These are phyloP conservation scores for Coemansia guatemalensis DNA, from an alignment of 192 early-diverging fungal genomes.

Conservation along the genomic window DNA sequence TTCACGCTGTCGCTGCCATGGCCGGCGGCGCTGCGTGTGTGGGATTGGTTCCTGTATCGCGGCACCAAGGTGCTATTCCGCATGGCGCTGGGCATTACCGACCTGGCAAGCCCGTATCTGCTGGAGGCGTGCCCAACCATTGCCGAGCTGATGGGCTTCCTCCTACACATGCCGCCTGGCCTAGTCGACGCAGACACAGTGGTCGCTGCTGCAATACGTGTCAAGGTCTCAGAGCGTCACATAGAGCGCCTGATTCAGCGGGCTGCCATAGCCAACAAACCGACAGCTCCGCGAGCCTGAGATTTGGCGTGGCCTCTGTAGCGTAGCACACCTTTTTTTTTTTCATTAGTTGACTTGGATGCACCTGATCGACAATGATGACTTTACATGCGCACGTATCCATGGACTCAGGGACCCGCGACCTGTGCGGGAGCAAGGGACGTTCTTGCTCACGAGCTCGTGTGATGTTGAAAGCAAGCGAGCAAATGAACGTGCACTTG, in stretches of 20 bases:
- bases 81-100: slow-evolving; percentile 75
- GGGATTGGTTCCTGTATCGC: slow-evolving; percentile 86
- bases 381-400: no score
- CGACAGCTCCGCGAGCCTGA: background rate
- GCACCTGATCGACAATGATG: no score
- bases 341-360: no score
- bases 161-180: slow-evolving; percentile 74
- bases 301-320: background rate
- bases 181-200: slow-evolving; percentile 57
- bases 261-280: background rate
- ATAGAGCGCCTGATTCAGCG: slow-evolving; percentile 52
- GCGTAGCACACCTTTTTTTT: background rate
- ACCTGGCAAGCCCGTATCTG: slow-evolving; percentile 60
- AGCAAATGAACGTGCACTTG: no score
- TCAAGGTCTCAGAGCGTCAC: slow-evolving; percentile 64
- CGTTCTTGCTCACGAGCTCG: no score
- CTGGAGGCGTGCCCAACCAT: slow-evolving; percentile 74
- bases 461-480: no score
- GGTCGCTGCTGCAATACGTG: slow-evolving; percentile 66
- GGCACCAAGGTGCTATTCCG: slow-evolving; percentile 84
- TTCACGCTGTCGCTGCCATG: slow-evolving; percentile 89
- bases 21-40: slow-evolving; percentile 81
- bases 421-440: no score
- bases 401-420: no score
- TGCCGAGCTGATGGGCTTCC: slow-evolving; percentile 70